Base-by-base conservation (phyloP, 2,329 filamentous ascomycete species). In the Stachybotrys chartarum region DNA sequence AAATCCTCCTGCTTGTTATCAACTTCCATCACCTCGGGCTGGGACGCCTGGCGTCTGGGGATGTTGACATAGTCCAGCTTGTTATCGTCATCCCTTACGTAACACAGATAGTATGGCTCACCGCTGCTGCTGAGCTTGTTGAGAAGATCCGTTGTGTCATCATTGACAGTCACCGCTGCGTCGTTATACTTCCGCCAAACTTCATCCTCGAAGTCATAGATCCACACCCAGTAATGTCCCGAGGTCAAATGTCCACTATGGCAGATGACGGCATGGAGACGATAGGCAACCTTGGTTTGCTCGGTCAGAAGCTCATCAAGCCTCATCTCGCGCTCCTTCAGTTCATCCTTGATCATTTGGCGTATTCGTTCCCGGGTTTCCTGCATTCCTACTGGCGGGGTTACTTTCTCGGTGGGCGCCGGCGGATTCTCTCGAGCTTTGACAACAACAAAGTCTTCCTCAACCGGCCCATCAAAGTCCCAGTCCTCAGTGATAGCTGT, bases 221-320 rank as follows among this genome's bases (percentile, higher is more conserved):
- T 95, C 81, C 92, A 97, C 49, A 97, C 91, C 87, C 91, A 97
- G 73, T 97, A 99, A 70, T 99, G 94, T 0, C 94, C 94, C 50
- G 86, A 86, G 49, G 78, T 81, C 46, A 86, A 79, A 62, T 78
- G 77, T 35, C 90, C 90, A 18, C 88, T 86, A 68, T 99, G 94
- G 64, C 96, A 93, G 66, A 99, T 96, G 35, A 97, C 88, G 0
- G 93, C 90, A 62, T 97, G 92, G 5, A 99, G 81, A 14, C 84
- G 84, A 69, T 97, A 99, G 11, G 86, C 82, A 50, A 90, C 76
- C 30, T 83, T 75, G 48, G 80, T 79, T 64, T 86, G 80, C 53
- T 82, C 79, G 4, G 77, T 77, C 64, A 65, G 57, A 49, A 68
- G 64, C 42, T 61, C 55, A 35, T 65, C 57, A 1, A 73, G 60